Conservation (phyloP, 139 green algal genomes). For the Chlamydomonas eustigma region DNA sequence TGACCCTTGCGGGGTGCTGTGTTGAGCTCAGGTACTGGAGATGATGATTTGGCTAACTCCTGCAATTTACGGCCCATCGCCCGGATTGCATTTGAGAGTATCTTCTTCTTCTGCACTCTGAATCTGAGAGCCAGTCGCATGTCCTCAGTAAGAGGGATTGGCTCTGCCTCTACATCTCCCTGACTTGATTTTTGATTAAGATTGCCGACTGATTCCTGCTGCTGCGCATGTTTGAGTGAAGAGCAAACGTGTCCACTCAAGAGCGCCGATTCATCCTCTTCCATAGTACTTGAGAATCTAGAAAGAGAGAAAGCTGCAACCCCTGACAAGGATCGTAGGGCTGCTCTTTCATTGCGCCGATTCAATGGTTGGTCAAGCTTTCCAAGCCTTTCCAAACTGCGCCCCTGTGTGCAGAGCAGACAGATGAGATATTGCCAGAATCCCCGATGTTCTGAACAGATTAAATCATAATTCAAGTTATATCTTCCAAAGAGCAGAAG, state of each 20-base stretch:
- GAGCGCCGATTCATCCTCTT: conserved; percentile 50
- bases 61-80: conserved; percentile 28
- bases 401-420: too few relatives aligned
- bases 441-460: too few relatives aligned
- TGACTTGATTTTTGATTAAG: too few relatives aligned
- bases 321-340: conserved; percentile 50
- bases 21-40: background rate
- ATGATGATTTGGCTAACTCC: conserved; percentile 10
- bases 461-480: too few relatives aligned
- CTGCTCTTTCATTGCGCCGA: conserved; percentile 30
- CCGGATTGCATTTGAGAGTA: conserved; percentile 42
- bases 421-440: too few relatives aligned
- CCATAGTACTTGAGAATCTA: conserved; percentile 47
- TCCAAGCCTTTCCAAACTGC: conserved; percentile 13
- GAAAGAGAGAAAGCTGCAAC: conserved; percentile 47
- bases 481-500: too few relatives aligned
- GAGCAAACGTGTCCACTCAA: background rate
- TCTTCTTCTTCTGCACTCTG: conserved; percentile 54
- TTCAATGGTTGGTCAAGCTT: conserved; percentile 23
- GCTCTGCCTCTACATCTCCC: background rate
- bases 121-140: conserved; percentile 58
- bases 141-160: conserved; percentile 28
- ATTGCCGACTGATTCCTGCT: background rate
- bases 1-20: conserved; percentile 4
- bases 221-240: background rate